Evolutionary conservation across 2,329 filamentous ascomycete genomes (phyloP).

Genomic region (Colletotrichum sp.): DNA sequence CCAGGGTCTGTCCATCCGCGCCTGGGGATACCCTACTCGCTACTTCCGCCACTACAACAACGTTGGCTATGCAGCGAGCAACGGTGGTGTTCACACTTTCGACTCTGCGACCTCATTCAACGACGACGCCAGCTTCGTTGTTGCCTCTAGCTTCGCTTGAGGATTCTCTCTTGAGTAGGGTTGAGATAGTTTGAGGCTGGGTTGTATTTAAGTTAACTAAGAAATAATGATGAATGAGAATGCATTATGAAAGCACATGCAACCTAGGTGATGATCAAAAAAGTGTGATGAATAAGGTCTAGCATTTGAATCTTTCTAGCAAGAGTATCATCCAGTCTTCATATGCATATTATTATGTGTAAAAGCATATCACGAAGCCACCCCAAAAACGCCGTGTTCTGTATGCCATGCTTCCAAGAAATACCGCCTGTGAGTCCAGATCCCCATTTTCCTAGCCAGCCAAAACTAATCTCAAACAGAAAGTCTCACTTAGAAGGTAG

Average conservation of each 20-base stretch:
- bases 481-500: background rate
- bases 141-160: slow-evolving; percentile 38
- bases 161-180: rapidly evolving
- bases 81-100: slow-evolving; percentile 61
- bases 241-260: background rate
- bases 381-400: background rate
- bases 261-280: background rate
- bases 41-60: slow-evolving; percentile 61
- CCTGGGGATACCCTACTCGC: slow-evolving; percentile 66
- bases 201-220: background rate
- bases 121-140: slow-evolving; percentile 57
- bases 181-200: background rate
- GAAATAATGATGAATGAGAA: background rate
- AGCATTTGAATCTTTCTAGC: background rate
- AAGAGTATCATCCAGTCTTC: rapidly evolving
- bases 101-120: slow-evolving; percentile 55
- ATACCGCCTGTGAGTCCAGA: background rate
- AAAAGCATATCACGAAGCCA: background rate
- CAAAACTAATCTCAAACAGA: no score
- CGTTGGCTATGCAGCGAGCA: slow-evolving; percentile 52
- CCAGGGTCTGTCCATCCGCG: slow-evolving; percentile 54
- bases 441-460: background rate
- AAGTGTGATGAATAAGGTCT: background rate
- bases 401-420: background rate
- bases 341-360: background rate